A percentile compares a stretch with the other conserved stretches of the same genome.
Evolutionary conservation across 768 basidiomycete genomes (phyloP).

Genomic region (Boletus rex-veris): DNA sequence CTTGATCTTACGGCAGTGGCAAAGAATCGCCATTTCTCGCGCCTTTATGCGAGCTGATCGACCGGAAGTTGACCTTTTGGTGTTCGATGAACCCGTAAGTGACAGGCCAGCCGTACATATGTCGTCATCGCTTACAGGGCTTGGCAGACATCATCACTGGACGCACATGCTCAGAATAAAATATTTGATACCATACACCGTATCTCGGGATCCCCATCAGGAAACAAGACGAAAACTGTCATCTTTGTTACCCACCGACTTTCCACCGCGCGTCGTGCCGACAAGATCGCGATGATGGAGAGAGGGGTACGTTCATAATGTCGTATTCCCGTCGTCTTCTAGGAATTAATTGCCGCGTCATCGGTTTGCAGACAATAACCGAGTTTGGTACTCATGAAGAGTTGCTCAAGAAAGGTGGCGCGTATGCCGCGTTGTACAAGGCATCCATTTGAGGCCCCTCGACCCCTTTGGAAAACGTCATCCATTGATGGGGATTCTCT

Average conservation of each 20-base stretch:
- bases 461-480: slow-evolving; percentile 2
- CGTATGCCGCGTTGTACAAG: slow-evolving; percentile 67
- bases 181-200: slow-evolving; percentile 74
- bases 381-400: slow-evolving; percentile 77
- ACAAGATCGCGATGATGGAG: slow-evolving; percentile 87
- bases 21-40: slow-evolving; percentile 79
- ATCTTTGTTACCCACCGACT: slow-evolving; percentile 84
- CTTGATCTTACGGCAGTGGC: slow-evolving; percentile 56
- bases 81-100: slow-evolving; percentile 83
- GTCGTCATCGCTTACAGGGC: slow-evolving; percentile 5
- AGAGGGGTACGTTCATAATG: slow-evolving; percentile 47
- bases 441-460: slow-evolving; percentile 52
- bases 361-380: slow-evolving; percentile 52
- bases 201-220: slow-evolving; percentile 54
- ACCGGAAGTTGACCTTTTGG: slow-evolving; percentile 70
- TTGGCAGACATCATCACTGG: slow-evolving; percentile 70
- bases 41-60: slow-evolving; percentile 82
- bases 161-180: slow-evolving; percentile 74
- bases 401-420: slow-evolving; percentile 53
- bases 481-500: slow-evolving; percentile 7
- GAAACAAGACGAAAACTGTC: slow-evolving; percentile 63
- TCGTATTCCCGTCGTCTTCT: slow-evolving; percentile 8
- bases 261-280: slow-evolving; percentile 75
- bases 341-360: slow-evolving; percentile 20
- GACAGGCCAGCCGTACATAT: neutral